These are phyloP conservation scores for Epicoccum nigrum DNA, from an alignment of 2,329 filamentous ascomycete species.

Conservation along the genomic window DNA sequence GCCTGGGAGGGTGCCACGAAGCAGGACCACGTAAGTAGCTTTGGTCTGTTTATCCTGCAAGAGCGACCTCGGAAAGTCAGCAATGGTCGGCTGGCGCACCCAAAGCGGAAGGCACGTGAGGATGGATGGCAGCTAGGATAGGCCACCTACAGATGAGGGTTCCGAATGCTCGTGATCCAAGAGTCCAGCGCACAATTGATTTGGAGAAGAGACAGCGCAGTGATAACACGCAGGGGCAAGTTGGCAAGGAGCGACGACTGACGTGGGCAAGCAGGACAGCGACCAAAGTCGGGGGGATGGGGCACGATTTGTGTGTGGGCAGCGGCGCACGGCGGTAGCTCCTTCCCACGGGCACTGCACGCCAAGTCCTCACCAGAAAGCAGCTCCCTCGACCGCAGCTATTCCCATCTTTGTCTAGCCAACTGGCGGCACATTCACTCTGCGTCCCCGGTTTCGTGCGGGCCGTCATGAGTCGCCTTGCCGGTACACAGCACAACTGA, in stretches of 20 bases:
- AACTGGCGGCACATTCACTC: constrained; percentile 23
- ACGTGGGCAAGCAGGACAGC: constrained; percentile 28
- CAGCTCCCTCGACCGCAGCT: constrained; percentile 18
- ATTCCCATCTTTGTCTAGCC: constrained; percentile 20
- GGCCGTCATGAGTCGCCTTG: constrained; percentile 21
- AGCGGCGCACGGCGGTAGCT: constrained; percentile 27
- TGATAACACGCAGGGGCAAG: constrained; percentile 20
- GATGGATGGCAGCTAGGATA: constrained; percentile 24
- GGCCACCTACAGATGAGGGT: constrained; percentile 26
- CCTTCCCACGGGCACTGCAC: constrained; percentile 22
- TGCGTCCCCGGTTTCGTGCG: constrained; percentile 32
- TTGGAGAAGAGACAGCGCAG: constrained; percentile 24
- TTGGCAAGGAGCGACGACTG: constrained; percentile 25
- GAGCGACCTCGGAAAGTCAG: constrained; percentile 31
- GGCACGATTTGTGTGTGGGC: constrained; percentile 37
- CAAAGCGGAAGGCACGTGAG: constrained; percentile 44
- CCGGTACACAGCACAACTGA: constrained; percentile 28
- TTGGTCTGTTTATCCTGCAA: constrained; percentile 37
- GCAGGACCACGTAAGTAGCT: constrained; percentile 46
- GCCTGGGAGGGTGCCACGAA: constrained; percentile 46
- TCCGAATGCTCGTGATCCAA: neutral
- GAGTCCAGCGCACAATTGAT: constrained; percentile 9
- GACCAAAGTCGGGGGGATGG: constrained; percentile 30
- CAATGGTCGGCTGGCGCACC: constrained; percentile 31
- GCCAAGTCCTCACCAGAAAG: constrained; percentile 30